Evolutionary conservation across 2,329 filamentous ascomycete genomes (phyloP).

Genomic region (Rhinocladiella mackenziei): DNA sequence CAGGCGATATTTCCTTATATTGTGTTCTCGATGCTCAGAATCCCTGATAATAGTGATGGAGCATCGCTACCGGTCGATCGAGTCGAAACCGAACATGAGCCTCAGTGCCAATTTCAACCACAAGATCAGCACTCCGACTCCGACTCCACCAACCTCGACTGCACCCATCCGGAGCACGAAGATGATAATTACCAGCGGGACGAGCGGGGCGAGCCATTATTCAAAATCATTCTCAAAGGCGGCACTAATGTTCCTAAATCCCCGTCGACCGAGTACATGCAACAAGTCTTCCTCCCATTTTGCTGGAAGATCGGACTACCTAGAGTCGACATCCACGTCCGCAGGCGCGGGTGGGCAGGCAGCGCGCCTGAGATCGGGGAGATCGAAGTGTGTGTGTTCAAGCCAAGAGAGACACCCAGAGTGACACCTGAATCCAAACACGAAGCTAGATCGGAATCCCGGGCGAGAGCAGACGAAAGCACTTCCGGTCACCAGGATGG

Average conservation of each 20-base stretch:
- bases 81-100: too few relatives aligned
- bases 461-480: background rate
- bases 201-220: slow-evolving; percentile 15
- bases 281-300: slow-evolving; percentile 54
- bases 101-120: too few relatives aligned
- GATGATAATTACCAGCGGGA: too few relatives aligned
- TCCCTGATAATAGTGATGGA: too few relatives aligned
- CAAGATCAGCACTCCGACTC: background rate
- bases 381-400: slow-evolving; percentile 48
- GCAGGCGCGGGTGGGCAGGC: slow-evolving; percentile 54
- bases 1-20: slow-evolving; percentile 59
- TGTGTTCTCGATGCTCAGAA: slow-evolving; percentile 40
- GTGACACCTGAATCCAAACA: too few relatives aligned
- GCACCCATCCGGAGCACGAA: background rate
- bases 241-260: slow-evolving; percentile 53
- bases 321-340: slow-evolving; percentile 40
- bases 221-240: slow-evolving; percentile 49
- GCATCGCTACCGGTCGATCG: too few relatives aligned
- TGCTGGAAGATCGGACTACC: slow-evolving; percentile 51
- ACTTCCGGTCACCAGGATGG: background rate
- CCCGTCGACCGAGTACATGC: slow-evolving; percentile 52
- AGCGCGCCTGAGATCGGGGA: slow-evolving; percentile 43
- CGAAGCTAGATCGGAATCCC: too few relatives aligned
- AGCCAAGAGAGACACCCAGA: too few relatives aligned
- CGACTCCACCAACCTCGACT: background rate